phyloP scores from a whole-genome alignment of 2,329 filamentous ascomycete species.

The Rutstroemia sydowiana region DNA sequence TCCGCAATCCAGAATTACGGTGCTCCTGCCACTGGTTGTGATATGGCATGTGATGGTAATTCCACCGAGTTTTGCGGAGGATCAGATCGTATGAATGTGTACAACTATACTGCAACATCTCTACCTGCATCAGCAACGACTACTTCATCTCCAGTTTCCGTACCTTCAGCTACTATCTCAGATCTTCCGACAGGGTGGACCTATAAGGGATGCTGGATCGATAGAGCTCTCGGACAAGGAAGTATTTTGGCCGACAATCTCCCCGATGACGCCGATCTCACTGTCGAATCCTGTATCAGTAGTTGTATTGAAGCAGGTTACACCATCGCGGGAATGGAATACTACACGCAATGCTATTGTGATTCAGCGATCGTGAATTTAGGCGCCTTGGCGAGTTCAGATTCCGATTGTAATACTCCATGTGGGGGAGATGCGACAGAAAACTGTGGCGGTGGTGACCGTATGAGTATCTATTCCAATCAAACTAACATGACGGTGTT shows the following conservation, averaged over 20 bases:
- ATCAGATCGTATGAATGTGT: slow-evolving; percentile 20
- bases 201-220: slow-evolving; percentile 22
- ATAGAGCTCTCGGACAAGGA: slow-evolving; percentile 16
- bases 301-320: slow-evolving; percentile 22
- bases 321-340: slow-evolving; percentile 31
- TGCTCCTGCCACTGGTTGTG: slow-evolving; percentile 16
- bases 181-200: slow-evolving; percentile 19
- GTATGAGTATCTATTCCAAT: slow-evolving; percentile 23
- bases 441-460: slow-evolving; percentile 28
- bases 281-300: slow-evolving; percentile 28
- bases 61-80: slow-evolving; percentile 29
- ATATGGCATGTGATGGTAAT: slow-evolving; percentile 24
- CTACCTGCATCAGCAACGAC: slow-evolving; percentile 6
- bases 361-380: slow-evolving; percentile 21
- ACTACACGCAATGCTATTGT: slow-evolving; percentile 28
- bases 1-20: slow-evolving; percentile 10
- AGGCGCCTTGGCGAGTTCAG: slow-evolving; percentile 25
- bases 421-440: slow-evolving; percentile 26
- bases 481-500: slow-evolving; percentile 12
- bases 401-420: slow-evolving; percentile 27
- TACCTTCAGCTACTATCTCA: slow-evolving; percentile 11
- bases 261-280: slow-evolving; percentile 14
- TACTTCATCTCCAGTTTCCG: not conserved
- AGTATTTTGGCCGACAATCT: slow-evolving; percentile 13
- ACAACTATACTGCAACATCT: slow-evolving; percentile 14